These are phyloP conservation scores for Trichoderma aggressivum DNA, from an alignment of 2,329 filamentous ascomycete genomes.

Conservation along the genomic window DNA sequence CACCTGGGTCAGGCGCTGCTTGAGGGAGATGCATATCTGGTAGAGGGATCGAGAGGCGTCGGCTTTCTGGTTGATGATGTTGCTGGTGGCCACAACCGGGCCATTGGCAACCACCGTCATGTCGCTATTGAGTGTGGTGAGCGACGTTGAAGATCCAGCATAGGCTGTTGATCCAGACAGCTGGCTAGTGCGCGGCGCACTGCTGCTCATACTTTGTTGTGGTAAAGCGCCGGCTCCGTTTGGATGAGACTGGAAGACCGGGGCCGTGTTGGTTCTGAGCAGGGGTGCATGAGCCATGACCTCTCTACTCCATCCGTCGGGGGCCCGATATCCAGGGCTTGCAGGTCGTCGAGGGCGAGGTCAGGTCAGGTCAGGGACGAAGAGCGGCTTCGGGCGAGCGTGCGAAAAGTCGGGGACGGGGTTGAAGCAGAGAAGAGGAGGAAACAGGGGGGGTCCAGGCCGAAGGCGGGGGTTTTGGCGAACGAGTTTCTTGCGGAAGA, in stretches of 20 bases:
- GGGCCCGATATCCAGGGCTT: slow-evolving; percentile 17
- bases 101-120: slow-evolving; percentile 47
- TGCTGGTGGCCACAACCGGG: slow-evolving; percentile 73
- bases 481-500: slow-evolving; percentile 16
- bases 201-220: slow-evolving; percentile 47
- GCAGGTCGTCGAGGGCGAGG: neutral
- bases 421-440: slow-evolving; percentile 3
- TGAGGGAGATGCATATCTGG: slow-evolving; percentile 86
- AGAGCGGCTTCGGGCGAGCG: slow-evolving; percentile 11
- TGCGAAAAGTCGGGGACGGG: neutral
- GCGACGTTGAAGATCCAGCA: slow-evolving; percentile 51
- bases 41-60: slow-evolving; percentile 90
- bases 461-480: slow-evolving; percentile 15
- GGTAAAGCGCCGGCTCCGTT: slow-evolving; percentile 45
- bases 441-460: neutral
- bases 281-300: slow-evolving; percentile 59
- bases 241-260: slow-evolving; percentile 49
- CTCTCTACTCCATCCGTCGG: slow-evolving; percentile 42
- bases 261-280: slow-evolving; percentile 56
- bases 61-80: slow-evolving; percentile 96
- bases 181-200: slow-evolving; percentile 56
- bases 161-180: slow-evolving; percentile 59
- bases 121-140: slow-evolving; percentile 46
- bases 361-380: neutral
- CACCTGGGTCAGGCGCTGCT: slow-evolving; percentile 76